Evolutionary conservation across 495 filamentous ascomycete species (phyloP).

Genomic region (Podospora didyma): DNA sequence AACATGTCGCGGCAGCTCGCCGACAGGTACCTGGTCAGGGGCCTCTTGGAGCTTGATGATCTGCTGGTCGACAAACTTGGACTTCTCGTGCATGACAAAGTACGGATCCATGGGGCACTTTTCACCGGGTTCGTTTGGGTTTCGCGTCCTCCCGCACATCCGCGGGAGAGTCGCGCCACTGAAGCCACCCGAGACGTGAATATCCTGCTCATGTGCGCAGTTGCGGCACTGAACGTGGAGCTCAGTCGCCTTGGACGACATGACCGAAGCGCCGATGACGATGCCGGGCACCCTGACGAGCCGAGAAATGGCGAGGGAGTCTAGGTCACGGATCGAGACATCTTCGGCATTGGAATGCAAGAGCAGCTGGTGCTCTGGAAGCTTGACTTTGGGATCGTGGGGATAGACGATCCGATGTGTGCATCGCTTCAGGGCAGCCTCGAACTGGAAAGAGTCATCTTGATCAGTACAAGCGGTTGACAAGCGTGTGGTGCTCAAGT

Average conservation of each 20-base stretch:
- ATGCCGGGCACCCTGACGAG: slow-evolving; percentile 97
- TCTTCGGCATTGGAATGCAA: slow-evolving; percentile 88
- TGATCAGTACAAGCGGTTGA: background rate
- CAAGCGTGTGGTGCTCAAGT: slow-evolving; percentile 1
- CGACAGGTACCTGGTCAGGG: slow-evolving; percentile 95
- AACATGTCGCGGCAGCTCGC: slow-evolving; percentile 92
- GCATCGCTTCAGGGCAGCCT: slow-evolving; percentile 82
- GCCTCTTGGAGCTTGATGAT: slow-evolving; percentile 98
- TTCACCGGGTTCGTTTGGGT: slow-evolving; percentile 53
- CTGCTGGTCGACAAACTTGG: slow-evolving; percentile 95
- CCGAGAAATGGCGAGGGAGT: slow-evolving; percentile 87
- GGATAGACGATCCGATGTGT: slow-evolving; percentile 84
- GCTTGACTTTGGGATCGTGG: slow-evolving; percentile 61
- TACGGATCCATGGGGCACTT: slow-evolving; percentile 93
- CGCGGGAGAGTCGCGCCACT: slow-evolving; percentile 79
- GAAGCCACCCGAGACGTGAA: slow-evolving; percentile 79
- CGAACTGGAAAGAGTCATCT: slow-evolving; percentile 59
- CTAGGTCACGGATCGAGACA: slow-evolving; percentile 89
- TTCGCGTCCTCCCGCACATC: slow-evolving; percentile 60
- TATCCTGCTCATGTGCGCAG: slow-evolving; percentile 68
- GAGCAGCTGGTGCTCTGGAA: slow-evolving; percentile 92
- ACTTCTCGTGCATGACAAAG: slow-evolving; percentile 90
- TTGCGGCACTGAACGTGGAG: slow-evolving; percentile 86
- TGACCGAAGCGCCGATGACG: slow-evolving; percentile 93
- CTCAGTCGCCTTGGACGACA: slow-evolving; percentile 89